Conservation (phyloP, 148 eudicot genomes). For the Polygonum maritimum region DNA sequence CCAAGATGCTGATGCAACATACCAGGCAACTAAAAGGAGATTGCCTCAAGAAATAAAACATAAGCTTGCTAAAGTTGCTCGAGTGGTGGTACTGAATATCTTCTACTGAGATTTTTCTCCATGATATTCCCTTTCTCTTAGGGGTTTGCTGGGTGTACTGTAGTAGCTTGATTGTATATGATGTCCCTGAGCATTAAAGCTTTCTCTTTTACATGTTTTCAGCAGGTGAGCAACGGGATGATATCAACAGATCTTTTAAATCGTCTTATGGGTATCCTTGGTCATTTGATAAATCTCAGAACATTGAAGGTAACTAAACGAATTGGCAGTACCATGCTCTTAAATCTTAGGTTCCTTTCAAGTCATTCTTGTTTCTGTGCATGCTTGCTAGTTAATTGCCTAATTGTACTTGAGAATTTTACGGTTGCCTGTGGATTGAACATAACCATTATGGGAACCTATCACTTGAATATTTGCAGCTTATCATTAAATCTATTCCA, state of each 20-base stretch:
- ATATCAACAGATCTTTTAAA: conserved; percentile 68
- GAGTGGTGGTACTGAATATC: conserved; percentile 57
- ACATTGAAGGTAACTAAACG: conserved; percentile 61
- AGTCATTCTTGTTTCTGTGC: not conserved
- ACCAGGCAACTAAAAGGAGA: conserved; percentile 80
- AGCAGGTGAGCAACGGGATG: conserved; percentile 80
- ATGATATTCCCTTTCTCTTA: not conserved
- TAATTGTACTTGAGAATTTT: not conserved
- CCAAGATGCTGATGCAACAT: conserved; percentile 62
- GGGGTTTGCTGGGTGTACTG: not conserved
- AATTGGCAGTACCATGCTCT: not conserved
- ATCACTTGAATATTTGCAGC: not conserved
- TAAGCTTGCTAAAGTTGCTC: conserved; percentile 94
- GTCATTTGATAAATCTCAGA: conserved; percentile 82
- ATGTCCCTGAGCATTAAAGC: not conserved
- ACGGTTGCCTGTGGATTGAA: not conserved
- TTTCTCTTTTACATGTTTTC: conserved; percentile 22
- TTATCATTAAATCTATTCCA: not conserved
- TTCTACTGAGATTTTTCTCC: not conserved
- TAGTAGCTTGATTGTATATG: not conserved
- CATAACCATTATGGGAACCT: not conserved
- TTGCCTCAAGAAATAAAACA: conserved; percentile 87
- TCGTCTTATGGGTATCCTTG: conserved; percentile 87
- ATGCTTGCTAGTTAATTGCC: not conserved
- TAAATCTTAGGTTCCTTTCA: not conserved